Evolutionary conservation across 169 alveolate species (phyloP).

Genomic region (Plasmodium sp.): DNA sequence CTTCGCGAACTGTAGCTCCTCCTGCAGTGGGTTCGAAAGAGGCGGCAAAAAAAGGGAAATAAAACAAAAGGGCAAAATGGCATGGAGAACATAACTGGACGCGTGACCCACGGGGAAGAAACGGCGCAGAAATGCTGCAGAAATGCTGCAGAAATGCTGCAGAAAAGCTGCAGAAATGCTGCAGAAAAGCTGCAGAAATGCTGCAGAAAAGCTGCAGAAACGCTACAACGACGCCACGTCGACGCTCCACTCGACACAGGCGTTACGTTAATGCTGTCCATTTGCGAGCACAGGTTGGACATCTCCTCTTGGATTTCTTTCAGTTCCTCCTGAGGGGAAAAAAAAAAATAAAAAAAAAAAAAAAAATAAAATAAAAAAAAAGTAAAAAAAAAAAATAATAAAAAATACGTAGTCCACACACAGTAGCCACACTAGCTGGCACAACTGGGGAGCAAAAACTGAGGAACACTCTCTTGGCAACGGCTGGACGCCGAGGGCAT

Average conservation of each 20-base stretch:
- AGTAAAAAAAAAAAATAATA: not conserved
- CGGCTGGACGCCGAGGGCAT: not conserved
- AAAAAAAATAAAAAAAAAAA: not conserved
- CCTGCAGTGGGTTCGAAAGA: not conserved
- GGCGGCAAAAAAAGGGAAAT: not conserved
- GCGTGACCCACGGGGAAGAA: not conserved
- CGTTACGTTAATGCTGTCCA: constrained; percentile 11
- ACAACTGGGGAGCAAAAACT: not conserved
- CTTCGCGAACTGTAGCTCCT: constrained; percentile 16
- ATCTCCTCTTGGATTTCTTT: constrained; percentile 61
- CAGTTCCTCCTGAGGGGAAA: constrained; percentile 10
- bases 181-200: not conserved
- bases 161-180: too few relatives aligned
- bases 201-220: not conserved
- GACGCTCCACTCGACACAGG: not conserved
- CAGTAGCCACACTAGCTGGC: not conserved
- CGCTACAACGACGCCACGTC: too few relatives aligned
- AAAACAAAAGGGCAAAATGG: not conserved
- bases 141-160: not conserved
- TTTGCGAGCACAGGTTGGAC: constrained; percentile 17
- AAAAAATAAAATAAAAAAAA: not conserved
- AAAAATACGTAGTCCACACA: not conserved
- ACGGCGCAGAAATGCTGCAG: too few relatives aligned
- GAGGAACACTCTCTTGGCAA: not conserved
- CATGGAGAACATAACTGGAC: not conserved